Conservation (phyloP, 2,329 filamentous ascomycete genomes). For the Dactylonectria macrodidyma region DNA sequence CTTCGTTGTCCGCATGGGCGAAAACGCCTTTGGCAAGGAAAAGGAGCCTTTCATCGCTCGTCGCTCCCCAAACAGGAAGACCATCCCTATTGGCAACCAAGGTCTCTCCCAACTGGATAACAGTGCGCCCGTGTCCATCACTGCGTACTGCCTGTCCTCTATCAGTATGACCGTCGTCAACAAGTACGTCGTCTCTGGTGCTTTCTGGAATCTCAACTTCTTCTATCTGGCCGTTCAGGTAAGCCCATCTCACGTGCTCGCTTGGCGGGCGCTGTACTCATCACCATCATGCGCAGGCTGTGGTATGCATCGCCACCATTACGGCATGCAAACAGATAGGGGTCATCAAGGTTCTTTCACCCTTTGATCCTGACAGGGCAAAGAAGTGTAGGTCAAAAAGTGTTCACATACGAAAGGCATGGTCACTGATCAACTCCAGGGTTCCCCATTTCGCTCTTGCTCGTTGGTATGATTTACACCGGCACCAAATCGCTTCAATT, state of each 20-base stretch:
- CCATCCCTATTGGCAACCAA: slow-evolving; percentile 35
- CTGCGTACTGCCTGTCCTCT: slow-evolving; percentile 94
- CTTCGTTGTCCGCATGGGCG: slow-evolving; percentile 79
- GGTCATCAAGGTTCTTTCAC: slow-evolving; percentile 85
- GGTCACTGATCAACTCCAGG: slow-evolving; percentile 65
- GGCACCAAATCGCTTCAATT: slow-evolving; percentile 95
- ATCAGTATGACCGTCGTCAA: slow-evolving; percentile 99
- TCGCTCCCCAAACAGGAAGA: slow-evolving; percentile 37
- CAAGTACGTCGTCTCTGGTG: slow-evolving; percentile 96
- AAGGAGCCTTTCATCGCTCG: slow-evolving; percentile 66
- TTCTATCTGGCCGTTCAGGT: slow-evolving; percentile 95
- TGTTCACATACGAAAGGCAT: neutral
- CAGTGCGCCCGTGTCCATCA: slow-evolving; percentile 84
- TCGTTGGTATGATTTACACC: slow-evolving; percentile 99
- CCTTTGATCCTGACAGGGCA: slow-evolving; percentile 89
- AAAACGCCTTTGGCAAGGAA: slow-evolving; percentile 67
- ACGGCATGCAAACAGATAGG: slow-evolving; percentile 84
- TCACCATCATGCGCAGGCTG: slow-evolving; percentile 69
- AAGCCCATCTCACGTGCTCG: slow-evolving; percentile 52
- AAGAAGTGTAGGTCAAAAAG: slow-evolving; percentile 81
- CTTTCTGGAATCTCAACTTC: slow-evolving; percentile 95
- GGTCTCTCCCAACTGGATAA: slow-evolving; percentile 70
- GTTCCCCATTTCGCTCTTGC: slow-evolving; percentile 95
- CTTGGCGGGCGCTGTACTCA: neutral
- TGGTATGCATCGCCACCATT: slow-evolving; percentile 91